Percentiles rank a stretch among this genome's conserved stretches.
Evolutionary conservation across 495 filamentous ascomycete species (phyloP).

Genomic region (Penicillium ucsense): DNA sequence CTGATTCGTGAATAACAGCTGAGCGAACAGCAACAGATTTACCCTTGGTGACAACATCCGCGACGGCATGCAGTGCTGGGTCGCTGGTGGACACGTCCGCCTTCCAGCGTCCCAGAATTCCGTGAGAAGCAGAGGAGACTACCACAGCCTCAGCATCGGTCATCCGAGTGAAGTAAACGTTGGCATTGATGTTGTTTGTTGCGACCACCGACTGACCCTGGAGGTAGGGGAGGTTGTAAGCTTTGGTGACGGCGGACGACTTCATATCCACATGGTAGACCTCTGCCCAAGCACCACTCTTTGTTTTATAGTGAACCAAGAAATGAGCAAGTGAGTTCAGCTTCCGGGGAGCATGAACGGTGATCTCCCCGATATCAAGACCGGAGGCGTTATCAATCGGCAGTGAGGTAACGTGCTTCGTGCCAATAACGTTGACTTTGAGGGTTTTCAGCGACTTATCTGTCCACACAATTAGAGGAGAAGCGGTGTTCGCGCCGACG

Average conservation of each 20-base stretch:
- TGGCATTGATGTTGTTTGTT: conserved; percentile 62
- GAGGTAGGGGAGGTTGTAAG: conserved; percentile 64
- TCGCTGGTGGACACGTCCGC: conserved; percentile 33
- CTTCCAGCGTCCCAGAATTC: conserved; percentile 63
- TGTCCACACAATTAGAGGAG: conserved; percentile 74
- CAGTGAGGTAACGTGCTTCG: conserved; percentile 48
- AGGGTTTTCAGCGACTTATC: conserved; percentile 57
- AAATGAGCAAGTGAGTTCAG: conserved; percentile 67
- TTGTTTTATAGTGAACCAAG: conserved; percentile 71
- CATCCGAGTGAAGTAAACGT: conserved; percentile 80
- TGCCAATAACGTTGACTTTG: conserved; percentile 73
- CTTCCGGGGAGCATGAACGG: conserved; percentile 62
- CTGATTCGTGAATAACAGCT: conserved; percentile 56
- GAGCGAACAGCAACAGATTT: conserved; percentile 65
- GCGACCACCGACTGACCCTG: conserved; percentile 66
- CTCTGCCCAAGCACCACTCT: conserved; percentile 64
- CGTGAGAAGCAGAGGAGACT: conserved; percentile 68
- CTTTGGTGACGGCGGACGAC: conserved; percentile 53
- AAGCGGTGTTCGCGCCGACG: conserved; percentile 74
- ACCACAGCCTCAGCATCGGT: conserved; percentile 62
- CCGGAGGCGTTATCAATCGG: conserved; percentile 42
- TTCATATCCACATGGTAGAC: conserved; percentile 74
- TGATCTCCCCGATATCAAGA: conserved; percentile 54
- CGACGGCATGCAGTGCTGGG: conserved; percentile 53
- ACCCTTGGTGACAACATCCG: conserved; percentile 69